Evolutionary conservation across 1,139 yeast genomes (phyloP), one percentile per base, ranked within the genome.

Genomic region (Diutina mesorugosa): DNA sequence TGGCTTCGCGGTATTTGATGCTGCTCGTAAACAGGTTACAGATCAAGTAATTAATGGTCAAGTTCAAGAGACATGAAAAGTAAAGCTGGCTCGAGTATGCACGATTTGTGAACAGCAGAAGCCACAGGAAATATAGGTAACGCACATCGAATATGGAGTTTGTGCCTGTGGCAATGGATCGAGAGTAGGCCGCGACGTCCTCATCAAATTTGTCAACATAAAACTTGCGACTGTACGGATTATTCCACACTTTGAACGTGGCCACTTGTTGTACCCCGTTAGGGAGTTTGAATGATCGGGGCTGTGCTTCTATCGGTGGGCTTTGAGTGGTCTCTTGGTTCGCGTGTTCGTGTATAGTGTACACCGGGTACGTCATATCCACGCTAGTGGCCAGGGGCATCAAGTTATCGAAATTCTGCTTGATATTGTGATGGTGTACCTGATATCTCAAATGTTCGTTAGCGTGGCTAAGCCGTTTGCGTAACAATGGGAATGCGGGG

Each of bases 11-110:
- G 6, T n/a, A 21, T 21, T 26, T 47, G n/a, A 47, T 18, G 26
- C 32, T 26, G 7, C n/a, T 32, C 18, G 32, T 30, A 54, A 35
- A 50, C 51, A 6, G 60, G 56, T 45, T 59, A 64, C 77, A 67
- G 38, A 73, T 69, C 56, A 75, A 62, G 59, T 72, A 75, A 61
- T 75, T 75, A 28, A 78, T 71, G 45, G 77, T 71, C 56, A 75
- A 67, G 59, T 74, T 74, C 47, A 72, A 58, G 58, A 75, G 68
- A 58, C 77, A 72, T 61, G 72, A 69, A 59, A 74, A 73, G 73
- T 65, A 66, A 38, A 64, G 61, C 10, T 52, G 54, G 21, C 47
- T 56, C 8, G 60, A 55, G 58, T 60, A 65, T 28, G 74, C 67
- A 28, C 63, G 63, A 58, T 60, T 69, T 10, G 73, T 61, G 55